These are phyloP conservation scores for Vitis amurensis DNA, from an alignment of 164 flowering plant genomes.

Conservation along the genomic window DNA sequence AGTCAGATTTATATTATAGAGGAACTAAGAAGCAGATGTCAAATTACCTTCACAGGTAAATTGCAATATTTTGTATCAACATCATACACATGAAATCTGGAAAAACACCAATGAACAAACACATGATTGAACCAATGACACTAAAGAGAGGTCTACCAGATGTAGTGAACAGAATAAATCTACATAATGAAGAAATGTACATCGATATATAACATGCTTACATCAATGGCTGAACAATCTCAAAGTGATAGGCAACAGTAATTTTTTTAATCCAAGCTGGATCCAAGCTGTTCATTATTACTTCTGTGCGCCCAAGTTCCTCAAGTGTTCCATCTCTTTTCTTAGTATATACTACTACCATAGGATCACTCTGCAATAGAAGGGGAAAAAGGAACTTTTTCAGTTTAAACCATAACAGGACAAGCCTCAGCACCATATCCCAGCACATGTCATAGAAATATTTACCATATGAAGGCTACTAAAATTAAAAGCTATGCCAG, in stretches of 20 bases:
- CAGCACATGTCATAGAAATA: background rate
- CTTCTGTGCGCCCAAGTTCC: constrained; percentile 89
- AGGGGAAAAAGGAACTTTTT: background rate
- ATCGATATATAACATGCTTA: constrained; percentile 23
- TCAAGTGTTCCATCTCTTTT: constrained; percentile 61
- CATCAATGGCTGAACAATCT: constrained; percentile 73
- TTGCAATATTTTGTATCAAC: constrained; percentile 30
- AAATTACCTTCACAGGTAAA: constrained; percentile 60
- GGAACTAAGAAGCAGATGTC: background rate
- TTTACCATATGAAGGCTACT: background rate
- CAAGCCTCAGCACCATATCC: background rate
- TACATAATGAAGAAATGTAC: background rate
- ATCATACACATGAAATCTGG: no score
- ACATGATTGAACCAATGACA: no score
- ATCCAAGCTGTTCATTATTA: constrained; percentile 59
- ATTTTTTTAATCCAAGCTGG: constrained; percentile 76
- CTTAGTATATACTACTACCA: constrained; percentile 60
- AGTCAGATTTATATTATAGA: background rate
- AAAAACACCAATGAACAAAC: no score
- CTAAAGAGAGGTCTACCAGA: no score
- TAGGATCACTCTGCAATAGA: constrained; percentile 72
- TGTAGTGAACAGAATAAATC: background rate
- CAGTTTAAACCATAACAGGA: background rate
- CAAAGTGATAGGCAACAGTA: constrained; percentile 61
- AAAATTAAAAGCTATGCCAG: background rate